Conservation (phyloP, 257 asterid species). For the Petunia secreta region DNA sequence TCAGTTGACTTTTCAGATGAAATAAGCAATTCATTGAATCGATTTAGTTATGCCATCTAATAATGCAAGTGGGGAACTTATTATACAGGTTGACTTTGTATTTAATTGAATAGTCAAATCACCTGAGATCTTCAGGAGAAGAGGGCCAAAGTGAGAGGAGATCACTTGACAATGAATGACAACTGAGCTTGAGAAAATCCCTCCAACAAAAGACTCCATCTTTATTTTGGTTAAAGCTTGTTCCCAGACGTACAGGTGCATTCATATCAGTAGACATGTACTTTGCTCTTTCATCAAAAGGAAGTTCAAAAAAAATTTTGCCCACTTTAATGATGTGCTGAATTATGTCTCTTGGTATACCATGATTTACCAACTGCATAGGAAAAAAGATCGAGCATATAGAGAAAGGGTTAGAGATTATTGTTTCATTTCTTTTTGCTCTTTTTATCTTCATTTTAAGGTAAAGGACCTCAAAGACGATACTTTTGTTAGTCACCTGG, state of each 20-base stretch:
- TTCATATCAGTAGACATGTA: slow-evolving; percentile 39
- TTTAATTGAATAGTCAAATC: neutral
- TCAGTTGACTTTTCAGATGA: neutral
- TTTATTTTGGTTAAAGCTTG: slow-evolving; percentile 43
- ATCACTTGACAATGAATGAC: slow-evolving; percentile 30
- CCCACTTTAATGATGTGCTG: slow-evolving; percentile 26
- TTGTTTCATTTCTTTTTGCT: too few species aligned
- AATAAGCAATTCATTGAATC: neutral
- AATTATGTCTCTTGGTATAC: slow-evolving; percentile 28
- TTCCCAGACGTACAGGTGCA: slow-evolving; percentile 39
- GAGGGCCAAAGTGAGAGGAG: slow-evolving; percentile 37
- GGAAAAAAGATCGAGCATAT: neutral
- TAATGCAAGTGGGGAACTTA: neutral
- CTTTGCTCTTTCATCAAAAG: slow-evolving; percentile 38
- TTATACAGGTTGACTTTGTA: slow-evolving; percentile 4
- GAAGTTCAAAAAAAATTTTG: slow-evolving; percentile 39
- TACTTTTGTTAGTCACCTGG: too few species aligned
- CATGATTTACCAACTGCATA: slow-evolving; percentile 45
- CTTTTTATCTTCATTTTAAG: too few species aligned
- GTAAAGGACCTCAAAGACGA: too few species aligned
- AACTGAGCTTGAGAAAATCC: slow-evolving; percentile 44
- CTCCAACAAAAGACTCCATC: slow-evolving; percentile 43
- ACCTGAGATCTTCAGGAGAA: slow-evolving; percentile 41
- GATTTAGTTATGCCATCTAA: neutral
- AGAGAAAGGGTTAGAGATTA: neutral